phyloP scores from a whole-genome alignment of 495 filamentous ascomycete species.

The Penicillium crystallinum region DNA sequence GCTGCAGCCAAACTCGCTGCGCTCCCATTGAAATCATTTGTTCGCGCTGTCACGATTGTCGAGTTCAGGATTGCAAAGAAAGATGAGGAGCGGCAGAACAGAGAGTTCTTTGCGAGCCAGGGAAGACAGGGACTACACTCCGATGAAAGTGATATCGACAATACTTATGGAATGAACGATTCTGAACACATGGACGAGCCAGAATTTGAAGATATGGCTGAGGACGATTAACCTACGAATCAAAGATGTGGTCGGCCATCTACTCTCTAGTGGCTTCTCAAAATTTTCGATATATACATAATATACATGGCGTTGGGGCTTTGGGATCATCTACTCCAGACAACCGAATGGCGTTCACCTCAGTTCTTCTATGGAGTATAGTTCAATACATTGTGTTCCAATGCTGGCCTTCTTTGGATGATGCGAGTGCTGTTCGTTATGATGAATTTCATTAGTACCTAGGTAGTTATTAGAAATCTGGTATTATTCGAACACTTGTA shows the following conservation, averaged over 20 bases:
- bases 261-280: background rate
- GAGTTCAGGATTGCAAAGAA: conserved; percentile 43
- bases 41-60: conserved; percentile 42
- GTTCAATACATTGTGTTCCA: no score
- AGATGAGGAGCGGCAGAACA: conserved; percentile 33
- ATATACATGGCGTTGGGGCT: conserved; percentile 2
- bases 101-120: conserved; percentile 22
- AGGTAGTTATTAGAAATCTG: no score
- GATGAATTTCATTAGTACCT: no score
- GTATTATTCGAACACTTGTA: no score
- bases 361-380: no score
- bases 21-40: conserved; percentile 41
- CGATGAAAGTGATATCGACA: conserved; percentile 16
- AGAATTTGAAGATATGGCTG: conserved; percentile 13
- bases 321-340: background rate
- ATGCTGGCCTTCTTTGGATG: no score
- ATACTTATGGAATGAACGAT: conserved; percentile 23
- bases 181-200: conserved; percentile 27
- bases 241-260: background rate
- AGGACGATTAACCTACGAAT: background rate
- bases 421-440: no score
- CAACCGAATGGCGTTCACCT: background rate
- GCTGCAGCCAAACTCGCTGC: conserved; percentile 48
- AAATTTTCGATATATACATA: no score
- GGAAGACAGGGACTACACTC: conserved; percentile 20